Evolutionary conservation across 768 basidiomycete species (phyloP), one percentile per base, ranked within the genome.

Genomic region (Tulasnella sp.): DNA sequence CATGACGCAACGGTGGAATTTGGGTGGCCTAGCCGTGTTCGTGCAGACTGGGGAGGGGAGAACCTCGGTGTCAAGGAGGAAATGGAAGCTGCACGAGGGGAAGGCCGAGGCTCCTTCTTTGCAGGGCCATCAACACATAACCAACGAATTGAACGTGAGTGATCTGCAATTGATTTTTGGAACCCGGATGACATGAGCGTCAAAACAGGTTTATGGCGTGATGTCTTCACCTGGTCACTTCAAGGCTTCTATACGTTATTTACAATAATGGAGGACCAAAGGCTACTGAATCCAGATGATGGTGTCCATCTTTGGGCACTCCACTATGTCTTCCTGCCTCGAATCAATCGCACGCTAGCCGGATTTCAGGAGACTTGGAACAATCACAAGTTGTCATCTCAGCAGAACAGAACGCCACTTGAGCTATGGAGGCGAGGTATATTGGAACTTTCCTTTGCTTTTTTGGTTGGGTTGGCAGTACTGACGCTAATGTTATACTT

Each of bases 21-120:
- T 14, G 73, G 73, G 2, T 74, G 73, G 73, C 73, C 73, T 24
- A 74, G 73, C 42, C 73, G 73, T 12, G 73, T 74, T 3, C 40
- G 73, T 2, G 73, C 73, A 12, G 73, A 74, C n/a, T 74, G 73
- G 73, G 73, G 73, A 34, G 73, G 73, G 73, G 73, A 74, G 73
- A 74, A 74, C 18, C 1, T 74, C 8, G 24, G 24, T 40, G 73
- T 74, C 9, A 42, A 42, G 37, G 37, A 1, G 22, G 18, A 34
- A 14, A 74, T 74, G 73, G 73, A 74, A 18, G 5, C 22, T 40
- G n/a, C n/a, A 8, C 73, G 73, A 40, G 73, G 73, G 4, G 2
- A 5, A 7, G 73, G 73, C 3, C 73, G 73, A 5, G 40, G 8
- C 0, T 74, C 73, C 7, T 74, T 74, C 37, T 74, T 74, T 34